These are phyloP conservation scores for Penicillium sp. DNA, from an alignment of 2,329 filamentous ascomycete genomes.

Conservation along the genomic window DNA sequence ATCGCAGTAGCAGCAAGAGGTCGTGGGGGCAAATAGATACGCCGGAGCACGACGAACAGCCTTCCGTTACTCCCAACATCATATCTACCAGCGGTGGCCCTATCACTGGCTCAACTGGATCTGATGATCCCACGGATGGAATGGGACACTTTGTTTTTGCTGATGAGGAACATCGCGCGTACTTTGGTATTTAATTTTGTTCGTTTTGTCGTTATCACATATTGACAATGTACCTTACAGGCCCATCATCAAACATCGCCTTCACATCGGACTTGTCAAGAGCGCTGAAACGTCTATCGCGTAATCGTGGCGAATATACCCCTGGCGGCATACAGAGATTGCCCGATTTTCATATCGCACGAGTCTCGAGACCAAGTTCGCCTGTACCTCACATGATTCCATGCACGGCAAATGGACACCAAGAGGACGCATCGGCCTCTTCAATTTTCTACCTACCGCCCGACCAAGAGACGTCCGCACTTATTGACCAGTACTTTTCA, in stretches of 20 bases:
- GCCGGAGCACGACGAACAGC: not conserved
- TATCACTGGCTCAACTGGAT: not conserved
- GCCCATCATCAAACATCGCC: slow-evolving; percentile 24
- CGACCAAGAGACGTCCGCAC: slow-evolving; percentile 14
- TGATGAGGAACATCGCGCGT: slow-evolving; percentile 27
- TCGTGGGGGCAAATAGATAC: not conserved
- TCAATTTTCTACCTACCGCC: slow-evolving; percentile 19
- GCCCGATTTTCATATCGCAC: slow-evolving; percentile 8
- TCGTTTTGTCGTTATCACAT: not conserved
- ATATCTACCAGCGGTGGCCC: not conserved
- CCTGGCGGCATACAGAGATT: not conserved
- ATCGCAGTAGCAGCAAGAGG: not conserved
- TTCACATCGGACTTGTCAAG: slow-evolving; percentile 22
- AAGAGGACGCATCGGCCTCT: not conserved
- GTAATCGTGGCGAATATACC: slow-evolving; percentile 19
- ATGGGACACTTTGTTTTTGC: slow-evolving; percentile 4
- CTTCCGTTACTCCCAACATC: not conserved
- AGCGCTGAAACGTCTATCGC: slow-evolving; percentile 17
- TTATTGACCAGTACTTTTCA: slow-evolving; percentile 22
- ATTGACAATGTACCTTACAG: slow-evolving; percentile 7
- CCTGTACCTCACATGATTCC: not conserved
- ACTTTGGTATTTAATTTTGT: slow-evolving; percentile 27
- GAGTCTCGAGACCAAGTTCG: slow-evolving; percentile 17
- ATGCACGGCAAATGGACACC: slow-evolving; percentile 6
- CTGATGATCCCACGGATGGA: slow-evolving; percentile 4